A percentile compares a stretch with the other conserved stretches of the same genome.
Evolutionary conservation across 202 grass and related monocot species (phyloP).

Genomic region (Musa balbisiana): DNA sequence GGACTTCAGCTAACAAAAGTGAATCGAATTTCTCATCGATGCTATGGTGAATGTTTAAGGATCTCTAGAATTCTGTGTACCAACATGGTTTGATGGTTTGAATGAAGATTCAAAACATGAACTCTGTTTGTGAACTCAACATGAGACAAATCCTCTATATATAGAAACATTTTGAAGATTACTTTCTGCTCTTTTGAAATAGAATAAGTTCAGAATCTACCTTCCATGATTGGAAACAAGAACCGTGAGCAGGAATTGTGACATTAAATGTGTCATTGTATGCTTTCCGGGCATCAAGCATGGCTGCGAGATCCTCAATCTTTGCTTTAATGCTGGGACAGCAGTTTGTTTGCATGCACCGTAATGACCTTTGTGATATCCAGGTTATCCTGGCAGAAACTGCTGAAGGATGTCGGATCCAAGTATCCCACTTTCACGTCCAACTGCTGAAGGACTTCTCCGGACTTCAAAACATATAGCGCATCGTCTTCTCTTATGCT

Average conservation of each 20-base stretch:
- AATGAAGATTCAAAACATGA: too few species aligned
- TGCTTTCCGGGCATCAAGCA: background rate
- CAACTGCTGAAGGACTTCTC: too few species aligned
- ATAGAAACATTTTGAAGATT: too few species aligned
- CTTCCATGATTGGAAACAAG: conserved; percentile 4
- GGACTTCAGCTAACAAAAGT: too few species aligned
- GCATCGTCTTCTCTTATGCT: background rate
- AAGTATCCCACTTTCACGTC: background rate
- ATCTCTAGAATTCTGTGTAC: too few species aligned
- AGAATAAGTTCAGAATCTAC: background rate
- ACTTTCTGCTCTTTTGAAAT: too few species aligned
- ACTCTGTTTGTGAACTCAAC: too few species aligned
- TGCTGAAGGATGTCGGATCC: background rate
- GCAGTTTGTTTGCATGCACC: background rate
- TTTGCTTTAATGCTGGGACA: conserved; percentile 1
- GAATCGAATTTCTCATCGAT: too few species aligned
- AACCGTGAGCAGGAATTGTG: background rate
- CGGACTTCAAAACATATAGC: background rate
- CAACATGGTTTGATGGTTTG: too few species aligned
- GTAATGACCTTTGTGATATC: background rate
- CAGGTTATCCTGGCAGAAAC: background rate
- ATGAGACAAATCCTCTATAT: too few species aligned
- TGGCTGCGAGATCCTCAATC: background rate
- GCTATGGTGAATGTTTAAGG: too few species aligned
- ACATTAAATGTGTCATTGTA: background rate